Evolutionary conservation across 148 eudicot genomes (phyloP).

Genomic region (Euryodendron excelsum): DNA sequence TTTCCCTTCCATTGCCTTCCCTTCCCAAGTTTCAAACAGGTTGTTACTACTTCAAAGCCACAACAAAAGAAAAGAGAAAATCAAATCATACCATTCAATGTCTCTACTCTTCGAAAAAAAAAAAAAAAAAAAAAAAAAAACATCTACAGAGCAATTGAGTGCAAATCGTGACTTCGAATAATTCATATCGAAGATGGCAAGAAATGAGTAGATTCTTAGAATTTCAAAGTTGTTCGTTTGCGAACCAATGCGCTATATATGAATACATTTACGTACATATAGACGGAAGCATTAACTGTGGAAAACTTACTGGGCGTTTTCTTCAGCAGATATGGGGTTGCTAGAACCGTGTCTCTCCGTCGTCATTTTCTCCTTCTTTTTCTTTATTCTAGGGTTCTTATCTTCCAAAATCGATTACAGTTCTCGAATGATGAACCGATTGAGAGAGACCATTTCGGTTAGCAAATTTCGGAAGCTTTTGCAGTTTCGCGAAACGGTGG

Average conservation of each 20-base stretch:
- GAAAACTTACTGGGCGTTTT: conserved; percentile 49
- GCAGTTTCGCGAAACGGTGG: too few relatives aligned
- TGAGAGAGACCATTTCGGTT: neutral
- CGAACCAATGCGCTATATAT: neutral
- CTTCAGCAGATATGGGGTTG: conserved; percentile 48
- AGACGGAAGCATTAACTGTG: neutral
- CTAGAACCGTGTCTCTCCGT: conserved; percentile 43
- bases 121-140: neutral
- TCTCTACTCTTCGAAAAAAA: neutral
- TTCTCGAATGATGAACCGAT: neutral
- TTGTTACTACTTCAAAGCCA: neutral
- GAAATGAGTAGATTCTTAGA: neutral
- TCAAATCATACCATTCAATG: too few relatives aligned
- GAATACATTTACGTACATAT: neutral
- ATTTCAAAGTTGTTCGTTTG: too few relatives aligned
- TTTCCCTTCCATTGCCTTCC: too few relatives aligned
- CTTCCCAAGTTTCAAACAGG: too few relatives aligned
- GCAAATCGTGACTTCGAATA: neutral
- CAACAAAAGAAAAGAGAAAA: neutral
- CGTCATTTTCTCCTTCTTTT: conserved; percentile 5
- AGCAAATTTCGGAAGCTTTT: neutral
- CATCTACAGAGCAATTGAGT: neutral
- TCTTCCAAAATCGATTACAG: neutral
- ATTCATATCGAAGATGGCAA: neutral
- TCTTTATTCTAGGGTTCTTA: conserved; percentile 7